Evolutionary conservation across 2,329 filamentous ascomycete genomes (phyloP).

Genomic region (Esteya vermicola): DNA sequence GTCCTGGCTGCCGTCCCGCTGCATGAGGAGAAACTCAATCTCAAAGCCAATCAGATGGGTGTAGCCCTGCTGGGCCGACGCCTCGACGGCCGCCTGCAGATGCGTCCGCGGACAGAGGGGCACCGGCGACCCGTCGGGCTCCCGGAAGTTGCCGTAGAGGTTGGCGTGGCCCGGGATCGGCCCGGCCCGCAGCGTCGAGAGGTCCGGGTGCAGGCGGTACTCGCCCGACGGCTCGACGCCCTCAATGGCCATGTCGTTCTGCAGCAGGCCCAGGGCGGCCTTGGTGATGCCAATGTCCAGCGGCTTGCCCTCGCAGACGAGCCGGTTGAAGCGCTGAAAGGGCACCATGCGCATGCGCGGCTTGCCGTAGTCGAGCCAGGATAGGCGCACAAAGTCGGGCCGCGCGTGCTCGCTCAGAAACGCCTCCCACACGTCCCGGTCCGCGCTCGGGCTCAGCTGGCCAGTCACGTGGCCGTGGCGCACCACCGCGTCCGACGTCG

Average conservation of each 20-base stretch:
- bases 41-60: conserved; percentile 63
- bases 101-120: conserved; percentile 51
- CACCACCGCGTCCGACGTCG: conserved; percentile 5
- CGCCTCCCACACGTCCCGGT: conserved; percentile 19
- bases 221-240: conserved; percentile 46
- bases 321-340: conserved; percentile 36
- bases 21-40: conserved; percentile 63
- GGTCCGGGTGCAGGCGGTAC: conserved; percentile 52
- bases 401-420: conserved; percentile 33
- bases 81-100: conserved; percentile 38
- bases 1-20: too few relatives aligned
- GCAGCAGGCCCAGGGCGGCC: conserved; percentile 51
- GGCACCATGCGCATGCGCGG: conserved; percentile 55
- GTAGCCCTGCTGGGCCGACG: conserved; percentile 36
- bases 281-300: conserved; percentile 45
- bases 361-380: conserved; percentile 63
- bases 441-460: neutral
- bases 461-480: too few relatives aligned
- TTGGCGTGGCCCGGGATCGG: conserved; percentile 47
- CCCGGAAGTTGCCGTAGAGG: conserved; percentile 51
- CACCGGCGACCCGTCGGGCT: conserved; percentile 35
- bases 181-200: conserved; percentile 44
- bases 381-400: conserved; percentile 55
- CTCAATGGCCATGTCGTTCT: conserved; percentile 45
- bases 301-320: conserved; percentile 29